Conservation (phyloP, 345 rosid species). For the Turnera subulata region DNA sequence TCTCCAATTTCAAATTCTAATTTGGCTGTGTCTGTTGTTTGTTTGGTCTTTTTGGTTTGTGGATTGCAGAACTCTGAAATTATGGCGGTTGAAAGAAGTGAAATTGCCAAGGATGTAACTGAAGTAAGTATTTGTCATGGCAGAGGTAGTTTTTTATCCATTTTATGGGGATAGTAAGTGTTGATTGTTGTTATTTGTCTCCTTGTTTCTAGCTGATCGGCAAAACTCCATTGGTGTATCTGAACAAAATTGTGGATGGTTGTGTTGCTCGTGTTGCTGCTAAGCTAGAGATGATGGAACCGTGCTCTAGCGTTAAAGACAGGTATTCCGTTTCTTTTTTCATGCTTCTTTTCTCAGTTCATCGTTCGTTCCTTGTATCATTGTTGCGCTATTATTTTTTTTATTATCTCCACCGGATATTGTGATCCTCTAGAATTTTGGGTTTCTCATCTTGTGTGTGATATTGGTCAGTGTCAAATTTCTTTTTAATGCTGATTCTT, state of each 20-base stretch:
- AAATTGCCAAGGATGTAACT: slow-evolving; percentile 77
- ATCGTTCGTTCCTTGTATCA: not conserved
- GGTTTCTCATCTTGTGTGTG: not conserved
- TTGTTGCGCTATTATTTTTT: not conserved
- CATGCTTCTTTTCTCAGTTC: not conserved
- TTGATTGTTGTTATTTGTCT: slow-evolving; percentile 11
- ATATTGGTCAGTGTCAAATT: not conserved
- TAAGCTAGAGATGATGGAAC: not conserved
- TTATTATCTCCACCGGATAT: too few relatives aligned
- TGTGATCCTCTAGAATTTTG: not conserved
- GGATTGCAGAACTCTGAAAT: slow-evolving; percentile 2
- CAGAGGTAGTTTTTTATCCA: not conserved
- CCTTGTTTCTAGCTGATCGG: too few relatives aligned
- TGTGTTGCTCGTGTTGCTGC: too few relatives aligned
- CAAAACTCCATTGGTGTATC: too few relatives aligned
- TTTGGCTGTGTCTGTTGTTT: too few relatives aligned
- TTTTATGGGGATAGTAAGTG: not conserved
- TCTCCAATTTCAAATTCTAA: too few relatives aligned
- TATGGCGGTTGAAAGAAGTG: slow-evolving; percentile 47
- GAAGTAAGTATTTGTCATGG: slow-evolving; percentile 42
- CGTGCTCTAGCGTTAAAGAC: slow-evolving; percentile 29
- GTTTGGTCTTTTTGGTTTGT: too few relatives aligned
- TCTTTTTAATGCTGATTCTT: not conserved
- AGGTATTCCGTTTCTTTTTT: slow-evolving; percentile 3
- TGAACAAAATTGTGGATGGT: too few relatives aligned